Evolutionary conservation across 192 early-diverging fungal species (phyloP), one percentile per base, ranked within the genome.

Genomic region (Pilobolus umbonatus): DNA sequence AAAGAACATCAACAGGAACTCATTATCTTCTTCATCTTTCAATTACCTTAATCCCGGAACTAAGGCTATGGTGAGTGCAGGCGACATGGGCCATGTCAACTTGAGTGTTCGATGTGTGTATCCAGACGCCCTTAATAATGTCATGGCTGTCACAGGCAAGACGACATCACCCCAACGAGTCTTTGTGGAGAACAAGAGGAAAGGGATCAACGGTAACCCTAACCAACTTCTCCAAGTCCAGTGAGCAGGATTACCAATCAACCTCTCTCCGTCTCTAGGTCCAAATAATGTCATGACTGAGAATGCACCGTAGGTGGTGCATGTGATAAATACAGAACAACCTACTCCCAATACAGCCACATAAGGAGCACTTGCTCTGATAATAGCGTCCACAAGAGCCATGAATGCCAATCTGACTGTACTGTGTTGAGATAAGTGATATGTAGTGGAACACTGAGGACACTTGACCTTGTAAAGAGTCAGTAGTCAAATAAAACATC

Each of bases 251-350:
- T 72, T 71, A 4, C 79, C 75, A 42, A 88, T 62, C 12, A 86
- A 61, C 38, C 68, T 64, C 57, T 81, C 74, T 49, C 85, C 83
- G 11, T 88, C 82, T 15, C 61, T 58, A 8, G 80, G 72, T 15
- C 87, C 87, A 57, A 82, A 82, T 36, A 85, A 73, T 19, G 84
- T 80, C 47, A 88, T 61, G 36, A 87, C 77, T 9, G 87, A 72
- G 51, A 84, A 83, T 11, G 85, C 85, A 4, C 80, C 87, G 54
- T 86, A 83, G 4, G 84, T 83, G 4, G 85, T 81, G 55, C 79
- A 78, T 10, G 83, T 78, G 51, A 85, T 80, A 4, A 84, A 55
- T 8, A 84, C 76, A 7, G 79, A 80, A 56, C 82, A 81, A 38
- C 82, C 81, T 28, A 83, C 60, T 7, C 80, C 77, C 6, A 81